phyloP scores from a whole-genome alignment of 345 rosid genomes.

The Cardiospermum halicacabum region DNA sequence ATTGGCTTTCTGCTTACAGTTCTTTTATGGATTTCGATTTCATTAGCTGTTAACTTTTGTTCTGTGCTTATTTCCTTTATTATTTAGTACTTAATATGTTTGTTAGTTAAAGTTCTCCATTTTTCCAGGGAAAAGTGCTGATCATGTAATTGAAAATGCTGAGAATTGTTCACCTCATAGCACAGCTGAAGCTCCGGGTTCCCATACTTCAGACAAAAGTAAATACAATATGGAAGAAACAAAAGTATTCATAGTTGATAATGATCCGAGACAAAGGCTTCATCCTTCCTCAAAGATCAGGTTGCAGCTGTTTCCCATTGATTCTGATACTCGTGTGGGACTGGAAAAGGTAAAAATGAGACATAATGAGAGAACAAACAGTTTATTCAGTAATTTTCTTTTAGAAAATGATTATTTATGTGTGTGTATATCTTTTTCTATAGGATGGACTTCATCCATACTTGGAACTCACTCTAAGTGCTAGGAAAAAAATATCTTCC shows the following conservation, averaged over 20 bases:
- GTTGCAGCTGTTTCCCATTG: constrained; percentile 84
- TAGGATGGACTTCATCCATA: constrained; percentile 89
- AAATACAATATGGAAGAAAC: constrained; percentile 13
- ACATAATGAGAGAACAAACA: not conserved
- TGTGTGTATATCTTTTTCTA: not conserved
- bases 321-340: constrained; percentile 54
- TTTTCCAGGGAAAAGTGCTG: constrained; percentile 17
- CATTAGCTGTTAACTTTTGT: not conserved
- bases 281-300: constrained; percentile 48
- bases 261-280: constrained; percentile 25
- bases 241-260: constrained; percentile 16
- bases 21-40: not conserved
- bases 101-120: not conserved
- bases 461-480: constrained; percentile 77
- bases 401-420: not conserved
- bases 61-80: not conserved
- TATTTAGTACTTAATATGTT: not conserved
- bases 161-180: constrained; percentile 24
- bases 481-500: constrained; percentile 64
- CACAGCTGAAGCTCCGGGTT: constrained; percentile 14
- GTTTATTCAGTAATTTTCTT: not conserved
- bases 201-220: constrained; percentile 8
- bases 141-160: constrained; percentile 14
- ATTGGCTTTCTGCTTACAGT: not conserved
- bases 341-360: constrained; percentile 58